phyloP scores from a whole-genome alignment of 2,329 filamentous ascomycete genomes.

The Cryphonectria radicalis region DNA sequence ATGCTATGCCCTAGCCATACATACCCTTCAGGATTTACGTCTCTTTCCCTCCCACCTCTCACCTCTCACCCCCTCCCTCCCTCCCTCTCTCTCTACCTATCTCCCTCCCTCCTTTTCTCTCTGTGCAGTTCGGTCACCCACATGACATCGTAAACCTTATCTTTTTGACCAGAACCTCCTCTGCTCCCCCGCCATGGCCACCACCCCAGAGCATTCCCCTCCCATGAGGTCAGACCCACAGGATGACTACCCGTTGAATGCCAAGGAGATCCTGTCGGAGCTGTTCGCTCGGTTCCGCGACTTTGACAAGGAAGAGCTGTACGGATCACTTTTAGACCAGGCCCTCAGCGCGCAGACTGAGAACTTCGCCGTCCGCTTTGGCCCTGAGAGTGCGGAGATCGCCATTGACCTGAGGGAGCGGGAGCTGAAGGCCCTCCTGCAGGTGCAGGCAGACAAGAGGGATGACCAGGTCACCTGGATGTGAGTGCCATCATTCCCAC shows the following conservation, averaged over 20 bases:
- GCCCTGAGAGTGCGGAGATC: conserved; percentile 56
- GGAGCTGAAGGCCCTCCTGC: conserved; percentile 47
- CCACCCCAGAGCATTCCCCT: conserved; percentile 24
- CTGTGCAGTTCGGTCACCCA: neutral
- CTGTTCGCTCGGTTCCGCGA: conserved; percentile 47
- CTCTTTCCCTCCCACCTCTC: neutral
- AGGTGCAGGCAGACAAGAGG: conserved; percentile 30
- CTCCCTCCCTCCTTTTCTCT: neutral
- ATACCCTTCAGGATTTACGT: neutral
- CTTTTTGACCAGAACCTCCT: neutral
- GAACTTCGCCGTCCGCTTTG: conserved; percentile 72
- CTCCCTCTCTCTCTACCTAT: neutral
- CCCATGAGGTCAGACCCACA: neutral
- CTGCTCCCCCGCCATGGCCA: conserved; percentile 21
- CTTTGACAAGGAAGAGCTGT: conserved; percentile 56
- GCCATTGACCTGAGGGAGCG: conserved; percentile 55
- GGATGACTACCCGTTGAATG: conserved; percentile 15
- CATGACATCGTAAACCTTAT: neutral
- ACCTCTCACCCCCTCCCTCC: neutral
- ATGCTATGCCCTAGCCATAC: neutral
- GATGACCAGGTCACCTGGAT: conserved; percentile 71
- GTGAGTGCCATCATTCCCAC: conserved; percentile 44
- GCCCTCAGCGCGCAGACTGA: conserved; percentile 46
- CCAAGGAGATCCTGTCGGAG: conserved; percentile 13
- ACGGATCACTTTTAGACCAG: conserved; percentile 46